Conservation (phyloP, 371 early-diverging fungal genomes). For the Mucor circinelloides region DNA sequence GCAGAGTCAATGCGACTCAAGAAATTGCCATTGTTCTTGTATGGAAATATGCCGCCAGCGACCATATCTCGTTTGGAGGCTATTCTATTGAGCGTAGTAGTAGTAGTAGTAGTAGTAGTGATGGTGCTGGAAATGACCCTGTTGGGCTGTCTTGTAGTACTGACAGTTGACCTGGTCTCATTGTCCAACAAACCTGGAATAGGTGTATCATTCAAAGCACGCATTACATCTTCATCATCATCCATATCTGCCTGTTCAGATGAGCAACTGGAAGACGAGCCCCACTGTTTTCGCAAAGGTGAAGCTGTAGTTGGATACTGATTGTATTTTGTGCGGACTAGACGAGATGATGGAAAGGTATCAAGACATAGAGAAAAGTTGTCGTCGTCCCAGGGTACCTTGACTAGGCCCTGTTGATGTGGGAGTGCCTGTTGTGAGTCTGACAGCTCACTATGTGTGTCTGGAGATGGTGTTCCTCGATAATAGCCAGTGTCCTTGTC, state of each 20-base stretch:
- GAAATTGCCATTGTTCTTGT: constrained; percentile 3
- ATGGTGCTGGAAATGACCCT: background rate
- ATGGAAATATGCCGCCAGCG: background rate
- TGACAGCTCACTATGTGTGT: background rate
- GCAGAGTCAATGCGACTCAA: background rate
- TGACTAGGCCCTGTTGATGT: background rate
- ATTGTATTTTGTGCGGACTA: background rate
- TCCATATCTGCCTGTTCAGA: background rate
- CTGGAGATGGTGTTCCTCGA: background rate
- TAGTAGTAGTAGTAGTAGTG: background rate
- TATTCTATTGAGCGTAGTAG: background rate
- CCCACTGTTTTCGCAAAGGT: constrained; percentile 20
- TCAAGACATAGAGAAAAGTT: constrained; percentile 17
- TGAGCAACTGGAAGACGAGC: background rate
- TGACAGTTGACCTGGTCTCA: background rate
- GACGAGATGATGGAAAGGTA: constrained; percentile 3
- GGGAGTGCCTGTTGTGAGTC: background rate
- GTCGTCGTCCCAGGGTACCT: constrained; percentile 25
- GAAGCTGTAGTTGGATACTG: constrained; percentile 10
- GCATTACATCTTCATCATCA: background rate
- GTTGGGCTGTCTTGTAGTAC: background rate
- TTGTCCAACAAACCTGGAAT: background rate
- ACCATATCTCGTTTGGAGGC: background rate
- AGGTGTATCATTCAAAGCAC: background rate
- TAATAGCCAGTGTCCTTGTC: constrained; percentile 5